Base-by-base conservation (phyloP, 2,329 filamentous ascomycete genomes). In the Colletotrichum costaricense region DNA sequence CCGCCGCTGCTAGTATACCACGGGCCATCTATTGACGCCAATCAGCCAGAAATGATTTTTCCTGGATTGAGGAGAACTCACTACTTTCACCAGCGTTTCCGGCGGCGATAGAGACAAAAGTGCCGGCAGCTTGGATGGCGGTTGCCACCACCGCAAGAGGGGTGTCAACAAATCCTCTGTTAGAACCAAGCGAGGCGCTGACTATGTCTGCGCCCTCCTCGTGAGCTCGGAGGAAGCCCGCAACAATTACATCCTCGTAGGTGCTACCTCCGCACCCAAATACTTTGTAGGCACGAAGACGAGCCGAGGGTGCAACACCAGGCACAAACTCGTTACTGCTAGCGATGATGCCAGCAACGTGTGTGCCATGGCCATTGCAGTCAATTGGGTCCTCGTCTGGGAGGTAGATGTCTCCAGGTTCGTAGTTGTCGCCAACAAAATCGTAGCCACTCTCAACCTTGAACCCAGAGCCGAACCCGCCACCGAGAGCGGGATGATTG, bases 381-480 rank as follows among this genome's bases (percentile, higher is more conserved):
- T 84, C 80, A 28, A 79, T 80, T 8, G 86, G 86, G 64, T 87
- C 84, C 1, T 76, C 67, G 60, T 84, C 84, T 0, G 85, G 84
- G 1, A 67, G 62, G 24, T 77, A 77, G 22, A 72, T 59, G 1
- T 77, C 81, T 72, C 83, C 84, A 28, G 78, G 78, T 30, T 75
- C 75, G 52, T 75, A 76, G 49, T 81, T 79, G 68, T 87, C 83
- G 2, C 85, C 86, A 9, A 85, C 81, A 65, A 88, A 81, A 69
- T 88, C 86, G 69, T 83, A 85, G 2, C 88, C 87, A 66, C 82
- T 83, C 14, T 82, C 80, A 16, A 89, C 82, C 42, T 87, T 81
- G 76, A 82, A 88, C 0, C 86, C 87, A 9, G 81, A 75, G 2
- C 88, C 88, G 73, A 89, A 89, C 55, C 87, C 86, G 4, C 86